Base-by-base conservation (phyloP, 1,284 basidiomycete species). In the Ceratobasidium sp. region DNA sequence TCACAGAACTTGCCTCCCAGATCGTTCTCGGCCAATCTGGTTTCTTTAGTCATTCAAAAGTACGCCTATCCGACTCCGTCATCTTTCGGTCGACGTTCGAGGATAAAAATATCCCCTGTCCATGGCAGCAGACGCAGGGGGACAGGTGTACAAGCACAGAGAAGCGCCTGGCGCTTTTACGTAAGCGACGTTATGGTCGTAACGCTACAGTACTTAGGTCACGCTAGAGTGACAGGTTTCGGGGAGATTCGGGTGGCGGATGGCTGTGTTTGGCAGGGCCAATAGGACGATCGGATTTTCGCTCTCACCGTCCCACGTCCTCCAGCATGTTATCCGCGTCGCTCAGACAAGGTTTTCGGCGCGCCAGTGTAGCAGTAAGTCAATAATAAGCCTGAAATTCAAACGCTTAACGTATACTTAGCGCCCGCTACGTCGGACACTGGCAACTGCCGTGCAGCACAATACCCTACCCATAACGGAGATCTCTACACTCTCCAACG, bases 401-500 rank as follows among this genome's bases (percentile, higher is more conserved):
- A 42, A 5, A n/a, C 40, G 61, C 73, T 76, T 23, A 76, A 15
- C 15, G 15, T 44, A 53, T 33, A 28, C 44, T 5, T 26, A 76
- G 73, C 61, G 73, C 39, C 63, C 61, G 26, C 33, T 66, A 49
- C 72, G 72, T 10, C 72, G 63, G 23, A 63, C 73, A 23, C 73
- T 76, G 13, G 73, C 73, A n/a, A 76, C 73, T 46, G 73, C 49
- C 18, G 73, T 67, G 13, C 73, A 76, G 61, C 73, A 67, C 28
- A 2, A 33, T 13, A 76, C 39, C 53, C 60, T 63, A 78, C 96
- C 96, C 71, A 88, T 93, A 80, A 97, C 96, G 67, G 92, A 97
- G 86, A 91, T 95, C 80, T 93, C 95, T 44, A 96, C 95, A 6
- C 92, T 98, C 77, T 89, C 94, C 20, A 98, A 97, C 88, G 97